Percentiles rank a stretch among this genome's conserved stretches.
These are phyloP conservation scores for Clonostachys solani DNA, from an alignment of 2,329 filamentous ascomycete species.

Conservation along the genomic window DNA sequence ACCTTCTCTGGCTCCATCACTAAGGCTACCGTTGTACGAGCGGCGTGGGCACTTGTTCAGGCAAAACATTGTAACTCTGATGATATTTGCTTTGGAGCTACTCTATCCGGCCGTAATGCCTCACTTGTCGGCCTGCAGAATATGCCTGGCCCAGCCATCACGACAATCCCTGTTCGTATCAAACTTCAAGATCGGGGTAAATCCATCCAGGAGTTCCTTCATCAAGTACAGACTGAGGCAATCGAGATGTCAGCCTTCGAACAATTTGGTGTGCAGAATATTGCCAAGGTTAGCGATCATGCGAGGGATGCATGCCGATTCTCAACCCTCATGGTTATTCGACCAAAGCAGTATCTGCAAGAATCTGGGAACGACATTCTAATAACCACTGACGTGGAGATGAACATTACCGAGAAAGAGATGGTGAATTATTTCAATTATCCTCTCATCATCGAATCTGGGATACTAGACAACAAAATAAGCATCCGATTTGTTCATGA, in stretches of 20 bases:
- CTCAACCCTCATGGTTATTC: constrained; percentile 8
- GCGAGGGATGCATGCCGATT: constrained; percentile 11
- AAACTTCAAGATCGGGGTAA: background rate
- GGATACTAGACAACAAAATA: background rate
- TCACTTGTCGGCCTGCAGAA: constrained; percentile 8
- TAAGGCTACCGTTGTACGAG: constrained; percentile 9
- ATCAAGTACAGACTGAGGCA: constrained; percentile 6
- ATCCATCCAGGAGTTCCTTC: constrained; percentile 5
- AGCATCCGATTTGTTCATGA: constrained; percentile 1
- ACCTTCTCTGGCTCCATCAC: constrained; percentile 5
- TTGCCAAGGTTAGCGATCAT: constrained; percentile 7
- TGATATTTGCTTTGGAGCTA: constrained; percentile 16
- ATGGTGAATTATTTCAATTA: constrained; percentile 11
- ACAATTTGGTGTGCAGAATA: constrained; percentile 15
- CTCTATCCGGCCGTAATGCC: constrained; percentile 5
- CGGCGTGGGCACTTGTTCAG: constrained; percentile 1
- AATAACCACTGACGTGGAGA: background rate
- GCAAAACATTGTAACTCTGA: constrained; percentile 22
- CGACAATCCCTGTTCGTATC: constrained; percentile 7
- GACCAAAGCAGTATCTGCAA: background rate
- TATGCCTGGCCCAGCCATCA: constrained; percentile 10
- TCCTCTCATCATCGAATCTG: constrained; percentile 3
- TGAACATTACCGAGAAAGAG: constrained; percentile 15
- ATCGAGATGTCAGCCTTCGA: constrained; percentile 11
- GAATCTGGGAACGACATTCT: no score